phyloP scores from a whole-genome alignment of 371 early-diverging fungal genomes.

The Mortierella sp. region DNA sequence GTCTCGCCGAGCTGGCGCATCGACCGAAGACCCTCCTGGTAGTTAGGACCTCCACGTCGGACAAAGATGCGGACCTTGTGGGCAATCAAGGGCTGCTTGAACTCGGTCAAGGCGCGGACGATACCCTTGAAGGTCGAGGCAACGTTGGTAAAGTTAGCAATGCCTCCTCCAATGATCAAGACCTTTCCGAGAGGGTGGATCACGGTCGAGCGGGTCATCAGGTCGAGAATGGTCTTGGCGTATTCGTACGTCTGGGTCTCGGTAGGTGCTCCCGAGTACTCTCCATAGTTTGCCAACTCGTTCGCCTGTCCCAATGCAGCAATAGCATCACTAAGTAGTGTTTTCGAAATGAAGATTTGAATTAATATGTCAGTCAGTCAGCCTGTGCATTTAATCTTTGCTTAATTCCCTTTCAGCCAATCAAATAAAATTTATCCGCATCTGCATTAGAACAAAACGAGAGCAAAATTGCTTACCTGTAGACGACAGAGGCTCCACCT shows the following conservation, averaged over 20 bases:
- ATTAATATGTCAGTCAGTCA: background rate
- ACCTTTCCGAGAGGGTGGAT: slow-evolving; percentile 92
- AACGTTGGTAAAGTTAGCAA: slow-evolving; percentile 99
- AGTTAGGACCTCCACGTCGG: slow-evolving; percentile 98
- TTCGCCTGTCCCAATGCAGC: slow-evolving; percentile 93
- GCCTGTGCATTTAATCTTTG: too few species aligned
- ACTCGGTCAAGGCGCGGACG: slow-evolving; percentile 94
- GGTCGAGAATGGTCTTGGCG: slow-evolving; percentile 96
- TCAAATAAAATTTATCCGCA: too few species aligned
- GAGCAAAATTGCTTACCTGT: slow-evolving; percentile 61
- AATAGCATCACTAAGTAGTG: slow-evolving; percentile 87
- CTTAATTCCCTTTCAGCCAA: too few species aligned
- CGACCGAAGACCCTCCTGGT: slow-evolving; percentile 97
- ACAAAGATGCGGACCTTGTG: slow-evolving; percentile 95
- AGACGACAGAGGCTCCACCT: slow-evolving; percentile 98
- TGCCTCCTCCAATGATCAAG: slow-evolving; percentile 98
- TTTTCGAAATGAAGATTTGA: background rate
- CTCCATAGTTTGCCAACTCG: slow-evolving; percentile 99
- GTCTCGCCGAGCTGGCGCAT: slow-evolving; percentile 95
- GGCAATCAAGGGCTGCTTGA: slow-evolving; percentile 85
- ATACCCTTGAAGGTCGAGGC: slow-evolving; percentile 99
- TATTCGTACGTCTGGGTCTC: slow-evolving; percentile 99
- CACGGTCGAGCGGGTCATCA: slow-evolving; percentile 91
- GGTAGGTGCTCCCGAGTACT: slow-evolving; percentile 98
- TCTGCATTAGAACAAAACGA: background rate